phyloP scores from a whole-genome alignment of 805 yeast species.

The Wickerhamiella azyma region DNA sequence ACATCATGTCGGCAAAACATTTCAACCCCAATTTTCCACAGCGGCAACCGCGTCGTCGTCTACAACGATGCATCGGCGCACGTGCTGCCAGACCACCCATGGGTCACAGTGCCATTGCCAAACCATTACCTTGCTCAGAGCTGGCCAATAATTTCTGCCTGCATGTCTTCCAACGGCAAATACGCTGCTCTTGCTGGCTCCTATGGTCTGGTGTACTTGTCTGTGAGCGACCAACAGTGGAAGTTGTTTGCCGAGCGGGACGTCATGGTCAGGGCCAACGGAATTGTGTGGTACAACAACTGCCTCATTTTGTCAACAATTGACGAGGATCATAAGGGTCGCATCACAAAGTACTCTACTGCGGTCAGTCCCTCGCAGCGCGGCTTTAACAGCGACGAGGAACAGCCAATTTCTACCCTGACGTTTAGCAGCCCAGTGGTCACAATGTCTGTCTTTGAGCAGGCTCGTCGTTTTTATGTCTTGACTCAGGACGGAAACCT shows the following conservation, averaged over 20 bases:
- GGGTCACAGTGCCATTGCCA: conserved; percentile 37
- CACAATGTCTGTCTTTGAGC: conserved; percentile 19
- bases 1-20: conserved; percentile 12
- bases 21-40: conserved; percentile 32
- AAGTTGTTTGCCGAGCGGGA: conserved; percentile 30
- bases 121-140: conserved; percentile 32
- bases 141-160: conserved; percentile 30
- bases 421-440: conserved; percentile 24
- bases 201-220: conserved; percentile 33
- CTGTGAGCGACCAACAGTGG: conserved; percentile 33
- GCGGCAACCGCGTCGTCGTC: conserved; percentile 30
- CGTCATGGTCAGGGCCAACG: conserved; percentile 25
- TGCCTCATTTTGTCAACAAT: conserved; percentile 25
- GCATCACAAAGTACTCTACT: conserved; percentile 28
- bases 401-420: conserved; percentile 22
- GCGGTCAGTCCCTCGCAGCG: conserved; percentile 13
- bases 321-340: conserved; percentile 18
- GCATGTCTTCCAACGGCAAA: conserved; percentile 36
- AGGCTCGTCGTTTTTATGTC: conserved; percentile 24
- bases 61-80: conserved; percentile 37
- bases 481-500: conserved; percentile 24
- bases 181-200: conserved; percentile 38
- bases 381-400: conserved; percentile 20
- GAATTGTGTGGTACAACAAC: conserved; percentile 29
- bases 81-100: conserved; percentile 29